A percentile compares a stretch with the other conserved stretches of the same genome.
phyloP scores from a whole-genome alignment of 2,329 filamentous ascomycete genomes.

The Talaromyces sp. region DNA sequence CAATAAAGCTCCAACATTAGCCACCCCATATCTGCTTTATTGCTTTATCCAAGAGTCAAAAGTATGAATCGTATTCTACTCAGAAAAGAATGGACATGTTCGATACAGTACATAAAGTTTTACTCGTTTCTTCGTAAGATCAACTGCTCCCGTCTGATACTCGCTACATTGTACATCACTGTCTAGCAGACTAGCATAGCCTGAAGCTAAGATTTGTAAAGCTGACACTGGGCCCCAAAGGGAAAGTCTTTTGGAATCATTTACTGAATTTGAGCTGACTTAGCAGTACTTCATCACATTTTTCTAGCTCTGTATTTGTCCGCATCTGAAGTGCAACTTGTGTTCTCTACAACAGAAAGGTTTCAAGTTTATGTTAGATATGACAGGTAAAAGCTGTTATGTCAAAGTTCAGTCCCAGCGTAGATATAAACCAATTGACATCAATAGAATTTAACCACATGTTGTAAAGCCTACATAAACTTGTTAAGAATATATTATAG shows the following conservation, averaged over 20 bases:
- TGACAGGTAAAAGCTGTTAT: not conserved
- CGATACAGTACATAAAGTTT: not conserved
- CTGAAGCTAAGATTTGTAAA: not conserved
- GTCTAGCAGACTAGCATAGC: not conserved
- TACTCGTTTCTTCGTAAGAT: too few relatives aligned
- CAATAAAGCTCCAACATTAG: not conserved
- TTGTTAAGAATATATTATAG: not conserved
- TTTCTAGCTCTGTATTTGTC: not conserved
- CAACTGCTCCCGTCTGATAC: not conserved
- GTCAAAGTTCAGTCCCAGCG: not conserved
- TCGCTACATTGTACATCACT: not conserved
- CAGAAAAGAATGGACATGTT: not conserved
- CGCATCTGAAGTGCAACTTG: not conserved
- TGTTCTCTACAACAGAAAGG: too few relatives aligned
- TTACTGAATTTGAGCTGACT: not conserved
- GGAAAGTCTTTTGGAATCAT: not conserved
- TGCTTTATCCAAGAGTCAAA: not conserved
- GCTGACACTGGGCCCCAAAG: not conserved
- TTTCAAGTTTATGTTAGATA: not conserved
- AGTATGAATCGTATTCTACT: not conserved
- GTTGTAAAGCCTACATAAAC: not conserved
- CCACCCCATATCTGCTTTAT: not conserved
- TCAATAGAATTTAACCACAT: not conserved
- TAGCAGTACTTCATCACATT: not conserved
- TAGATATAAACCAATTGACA: not conserved